Base-by-base conservation (phyloP, 768 basidiomycete genomes). In the Lactarius quietus region DNA sequence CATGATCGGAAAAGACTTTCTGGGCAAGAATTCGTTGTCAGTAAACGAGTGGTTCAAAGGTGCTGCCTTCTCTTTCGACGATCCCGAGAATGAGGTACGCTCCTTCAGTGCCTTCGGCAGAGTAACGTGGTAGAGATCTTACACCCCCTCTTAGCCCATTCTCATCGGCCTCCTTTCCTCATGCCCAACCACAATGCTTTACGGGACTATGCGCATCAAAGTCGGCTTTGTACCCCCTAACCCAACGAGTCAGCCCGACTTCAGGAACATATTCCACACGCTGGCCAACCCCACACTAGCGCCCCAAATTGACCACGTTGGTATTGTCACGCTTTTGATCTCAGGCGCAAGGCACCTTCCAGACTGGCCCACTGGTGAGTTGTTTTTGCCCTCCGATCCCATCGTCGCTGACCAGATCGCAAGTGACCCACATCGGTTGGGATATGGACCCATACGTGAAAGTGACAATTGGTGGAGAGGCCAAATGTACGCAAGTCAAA, bases 381-480 rank as follows among this genome's bases (percentile, higher is more conserved):
- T 8, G 29, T 20, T 57, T 10, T 15, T 31, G 6, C 28, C 43
- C 35, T 39, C 20, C 18, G 7, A 20, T 17, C 3, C 4, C 23
- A 38, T 38, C 12, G 28, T 1, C 36, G 31, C 63, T 59, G 45
- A 58, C 29, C 39, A 12, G 36, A 26, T 14, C 23, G 53, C 63
- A 92, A 65, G 91, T 93, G 85, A 93, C 88, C 1, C 85, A 89
- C 0, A 91, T 85, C 0, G 91, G 91, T 0, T 95, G 88, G 84
- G 95, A 98, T 73, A 97, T 98, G 95, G 95, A 98, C 71, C 95
- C 95, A 0, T 98, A 98, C 72, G 91, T 93, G 26, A 94, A 98
- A 66, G 84, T 95, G 68, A 93, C 93, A 3, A 98, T 98, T 68
- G 93, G 95, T 33, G 95, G 94, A 78, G 98, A 97, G 74, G 92